These are phyloP conservation scores for Yamadazyma mexicana DNA, from an alignment of 1,139 yeast species.

Conservation along the genomic window DNA sequence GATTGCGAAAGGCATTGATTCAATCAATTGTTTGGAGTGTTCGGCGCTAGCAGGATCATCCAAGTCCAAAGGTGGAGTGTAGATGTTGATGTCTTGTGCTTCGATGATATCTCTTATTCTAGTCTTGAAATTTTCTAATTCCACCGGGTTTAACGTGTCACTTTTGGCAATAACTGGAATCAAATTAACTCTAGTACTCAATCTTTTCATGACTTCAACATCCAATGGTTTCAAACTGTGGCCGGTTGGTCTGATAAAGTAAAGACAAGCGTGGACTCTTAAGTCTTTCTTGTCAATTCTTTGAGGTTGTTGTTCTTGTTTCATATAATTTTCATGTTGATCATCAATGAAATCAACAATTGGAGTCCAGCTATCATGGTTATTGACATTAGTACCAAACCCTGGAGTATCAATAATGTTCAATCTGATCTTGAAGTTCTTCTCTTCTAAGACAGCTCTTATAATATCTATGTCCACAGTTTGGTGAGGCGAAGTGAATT, in stretches of 20 bases:
- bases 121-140: slow-evolving; percentile 77
- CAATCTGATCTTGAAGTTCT: slow-evolving; percentile 79
- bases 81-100: slow-evolving; percentile 87
- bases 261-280: slow-evolving; percentile 93
- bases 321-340: slow-evolving; percentile 92
- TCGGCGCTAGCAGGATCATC: slow-evolving; percentile 77
- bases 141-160: slow-evolving; percentile 84
- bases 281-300: slow-evolving; percentile 72
- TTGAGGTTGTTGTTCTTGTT: slow-evolving; percentile 93
- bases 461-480: slow-evolving; percentile 91
- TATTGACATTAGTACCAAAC: slow-evolving; percentile 94
- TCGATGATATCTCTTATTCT: slow-evolving; percentile 89
- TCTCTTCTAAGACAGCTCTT: slow-evolving; percentile 90
- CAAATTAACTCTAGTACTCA: slow-evolving; percentile 85
- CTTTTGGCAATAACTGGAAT: slow-evolving; percentile 95
- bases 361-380: slow-evolving; percentile 91
- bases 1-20: slow-evolving; percentile 91
- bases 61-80: slow-evolving; percentile 79
- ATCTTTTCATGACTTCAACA: slow-evolving; percentile 87
- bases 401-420: slow-evolving; percentile 97
- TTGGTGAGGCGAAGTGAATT: slow-evolving; percentile 63
- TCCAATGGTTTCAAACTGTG: slow-evolving; percentile 93
- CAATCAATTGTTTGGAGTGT: slow-evolving; percentile 80
- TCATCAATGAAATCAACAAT: slow-evolving; percentile 93
- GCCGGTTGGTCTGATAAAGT: slow-evolving; percentile 95